Evolutionary conservation across 1,284 basidiomycete genomes (phyloP).

Genomic region (Ceratobasidium sp.): DNA sequence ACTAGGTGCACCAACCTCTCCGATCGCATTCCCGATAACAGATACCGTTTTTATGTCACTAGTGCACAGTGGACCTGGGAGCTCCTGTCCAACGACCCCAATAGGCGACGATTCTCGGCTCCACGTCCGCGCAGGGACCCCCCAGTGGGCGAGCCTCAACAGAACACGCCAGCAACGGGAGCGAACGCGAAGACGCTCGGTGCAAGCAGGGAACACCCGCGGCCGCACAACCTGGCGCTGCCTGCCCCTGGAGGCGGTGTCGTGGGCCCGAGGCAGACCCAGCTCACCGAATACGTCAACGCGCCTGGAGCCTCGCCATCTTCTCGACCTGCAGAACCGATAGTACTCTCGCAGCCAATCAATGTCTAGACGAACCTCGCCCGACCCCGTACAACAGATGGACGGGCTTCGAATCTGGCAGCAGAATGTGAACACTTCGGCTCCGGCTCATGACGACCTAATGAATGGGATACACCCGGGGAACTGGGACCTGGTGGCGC

Average conservation of each 20-base stretch:
- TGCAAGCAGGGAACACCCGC: not conserved
- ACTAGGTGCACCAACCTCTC: not conserved
- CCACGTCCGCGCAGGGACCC: too few relatives aligned
- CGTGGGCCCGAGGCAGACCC: not conserved
- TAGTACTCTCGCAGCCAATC: not conserved
- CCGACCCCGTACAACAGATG: not conserved
- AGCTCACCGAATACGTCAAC: not conserved
- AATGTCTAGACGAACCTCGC: slow-evolving; percentile 11
- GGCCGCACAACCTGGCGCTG: not conserved
- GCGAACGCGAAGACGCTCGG: too few relatives aligned
- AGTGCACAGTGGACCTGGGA: slow-evolving; percentile 6
- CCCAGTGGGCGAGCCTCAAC: too few relatives aligned
- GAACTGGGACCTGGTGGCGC: slow-evolving; percentile 18
- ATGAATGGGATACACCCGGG: not conserved
- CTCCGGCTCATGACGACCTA: not conserved
- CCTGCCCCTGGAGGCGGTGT: not conserved
- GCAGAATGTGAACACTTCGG: slow-evolving; percentile 12
- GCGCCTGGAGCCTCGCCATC: not conserved
- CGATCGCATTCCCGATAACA: slow-evolving; percentile 3
- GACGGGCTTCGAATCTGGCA: slow-evolving; percentile 14
- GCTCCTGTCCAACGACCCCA: not conserved
- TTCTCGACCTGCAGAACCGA: not conserved
- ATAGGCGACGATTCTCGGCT: not conserved
- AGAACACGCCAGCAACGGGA: too few relatives aligned
- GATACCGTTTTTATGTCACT: slow-evolving; percentile 15